phyloP scores from a whole-genome alignment of 2,329 filamentous ascomycete genomes.

The Bisporella sp. region DNA sequence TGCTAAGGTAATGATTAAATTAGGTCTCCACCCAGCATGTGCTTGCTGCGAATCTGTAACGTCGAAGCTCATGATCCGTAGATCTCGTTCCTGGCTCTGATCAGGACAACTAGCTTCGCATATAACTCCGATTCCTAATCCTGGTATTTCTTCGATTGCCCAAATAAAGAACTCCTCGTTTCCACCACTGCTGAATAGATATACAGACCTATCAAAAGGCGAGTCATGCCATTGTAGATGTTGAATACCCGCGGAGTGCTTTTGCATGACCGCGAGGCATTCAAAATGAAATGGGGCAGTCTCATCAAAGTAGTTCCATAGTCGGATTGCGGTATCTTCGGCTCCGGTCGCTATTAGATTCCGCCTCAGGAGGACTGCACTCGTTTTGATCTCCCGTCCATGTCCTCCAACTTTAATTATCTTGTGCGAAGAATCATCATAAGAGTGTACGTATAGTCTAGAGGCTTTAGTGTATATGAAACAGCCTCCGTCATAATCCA shows the following conservation, averaged over 20 bases:
- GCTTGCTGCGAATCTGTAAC: slow-evolving; percentile 27
- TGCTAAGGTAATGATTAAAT: slow-evolving; percentile 60
- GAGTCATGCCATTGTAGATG: slow-evolving; percentile 56
- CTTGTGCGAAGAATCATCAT: slow-evolving; percentile 33
- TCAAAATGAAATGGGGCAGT: slow-evolving; percentile 7
- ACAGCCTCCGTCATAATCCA: slow-evolving; percentile 30
- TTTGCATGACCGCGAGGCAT: slow-evolving; percentile 61
- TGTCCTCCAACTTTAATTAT: slow-evolving; percentile 65
- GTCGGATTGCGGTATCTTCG: slow-evolving; percentile 68
- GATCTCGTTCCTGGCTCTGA: slow-evolving; percentile 49
- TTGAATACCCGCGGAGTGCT: slow-evolving; percentile 80
- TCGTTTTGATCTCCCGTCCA: slow-evolving; percentile 74
- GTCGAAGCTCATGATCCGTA: slow-evolving; percentile 78
- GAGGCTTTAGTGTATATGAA: slow-evolving; percentile 73
- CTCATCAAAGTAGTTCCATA: slow-evolving; percentile 48
- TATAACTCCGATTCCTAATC: slow-evolving; percentile 43
- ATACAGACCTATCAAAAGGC: slow-evolving; percentile 23
- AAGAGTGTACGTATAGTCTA: slow-evolving; percentile 36
- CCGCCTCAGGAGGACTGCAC: slow-evolving; percentile 37
- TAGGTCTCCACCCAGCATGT: slow-evolving; percentile 1
- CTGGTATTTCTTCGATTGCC: slow-evolving; percentile 50
- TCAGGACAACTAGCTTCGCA: slow-evolving; percentile 49
- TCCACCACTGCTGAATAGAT: slow-evolving; percentile 80
- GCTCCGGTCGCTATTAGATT: slow-evolving; percentile 58
- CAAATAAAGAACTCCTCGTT: slow-evolving; percentile 88